Evolutionary conservation across 2,329 filamentous ascomycete genomes (phyloP).

Genomic region (Fusarium sp.): DNA sequence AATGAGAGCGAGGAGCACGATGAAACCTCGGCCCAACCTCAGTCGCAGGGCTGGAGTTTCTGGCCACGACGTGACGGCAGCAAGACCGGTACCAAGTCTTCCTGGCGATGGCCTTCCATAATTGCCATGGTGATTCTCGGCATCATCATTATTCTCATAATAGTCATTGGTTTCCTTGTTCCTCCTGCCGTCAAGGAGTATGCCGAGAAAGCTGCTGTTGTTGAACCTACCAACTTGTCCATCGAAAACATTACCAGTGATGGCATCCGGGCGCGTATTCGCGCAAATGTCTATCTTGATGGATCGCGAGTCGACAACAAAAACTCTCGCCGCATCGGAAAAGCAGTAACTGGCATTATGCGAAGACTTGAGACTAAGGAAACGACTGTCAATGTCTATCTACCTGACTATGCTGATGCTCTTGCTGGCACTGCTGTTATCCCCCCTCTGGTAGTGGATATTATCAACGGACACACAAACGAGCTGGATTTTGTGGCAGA

Average conservation of each 20-base stretch:
- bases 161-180: constrained; percentile 83
- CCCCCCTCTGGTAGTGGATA: constrained; percentile 80
- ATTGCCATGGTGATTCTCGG: constrained; percentile 78
- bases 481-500: constrained; percentile 83
- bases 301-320: constrained; percentile 79
- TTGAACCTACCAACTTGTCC: constrained; percentile 86
- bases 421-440: constrained; percentile 82
- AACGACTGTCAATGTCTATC: constrained; percentile 79
- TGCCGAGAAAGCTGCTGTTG: constrained; percentile 82
- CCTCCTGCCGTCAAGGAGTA: constrained; percentile 88
- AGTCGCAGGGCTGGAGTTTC: constrained; percentile 34
- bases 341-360: constrained; percentile 84
- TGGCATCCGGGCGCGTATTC: constrained; percentile 83
- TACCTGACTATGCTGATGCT: constrained; percentile 85
- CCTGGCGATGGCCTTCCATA: constrained; percentile 78
- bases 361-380: constrained; percentile 79
- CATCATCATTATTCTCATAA: constrained; percentile 73
- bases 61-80: constrained; percentile 42
- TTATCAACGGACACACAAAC: constrained; percentile 83
- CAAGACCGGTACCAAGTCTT: constrained; percentile 44
- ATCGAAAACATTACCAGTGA: constrained; percentile 85
- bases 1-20: constrained; percentile 47
- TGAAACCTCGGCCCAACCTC: constrained; percentile 27
- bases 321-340: constrained; percentile 80
- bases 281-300: constrained; percentile 86